phyloP scores from a whole-genome alignment of 176 grass and related monocot species.

The Zoysia japonica region DNA sequence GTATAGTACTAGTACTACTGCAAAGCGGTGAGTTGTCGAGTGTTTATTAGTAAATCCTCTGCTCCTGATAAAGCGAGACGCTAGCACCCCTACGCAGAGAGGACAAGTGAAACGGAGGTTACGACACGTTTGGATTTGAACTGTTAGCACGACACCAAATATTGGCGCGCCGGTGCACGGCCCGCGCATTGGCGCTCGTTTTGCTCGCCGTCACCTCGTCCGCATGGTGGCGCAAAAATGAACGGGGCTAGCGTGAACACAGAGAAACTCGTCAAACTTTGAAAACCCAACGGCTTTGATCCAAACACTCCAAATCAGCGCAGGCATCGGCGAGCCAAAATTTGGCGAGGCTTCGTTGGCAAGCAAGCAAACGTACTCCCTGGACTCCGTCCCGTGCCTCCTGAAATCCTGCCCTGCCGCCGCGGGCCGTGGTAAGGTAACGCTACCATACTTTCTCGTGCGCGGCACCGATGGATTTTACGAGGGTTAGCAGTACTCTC shows the following conservation, averaged over 20 bases:
- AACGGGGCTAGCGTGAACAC: too few relatives aligned
- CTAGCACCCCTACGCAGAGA: neutral
- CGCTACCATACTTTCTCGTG: neutral
- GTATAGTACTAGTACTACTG: neutral
- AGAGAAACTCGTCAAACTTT: too few relatives aligned
- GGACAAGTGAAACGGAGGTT: slow-evolving; percentile 3
- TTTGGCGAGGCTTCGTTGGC: too few relatives aligned
- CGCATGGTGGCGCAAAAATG: too few relatives aligned
- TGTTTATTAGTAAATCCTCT: neutral
- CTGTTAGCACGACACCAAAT: too few relatives aligned
- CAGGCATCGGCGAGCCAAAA: too few relatives aligned
- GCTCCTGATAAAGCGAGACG: neutral
- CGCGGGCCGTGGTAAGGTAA: neutral
- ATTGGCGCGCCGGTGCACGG: too few relatives aligned
- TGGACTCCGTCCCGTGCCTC: neutral
- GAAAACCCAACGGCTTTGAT: too few relatives aligned
- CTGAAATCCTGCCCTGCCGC: neutral
- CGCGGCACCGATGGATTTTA: neutral
- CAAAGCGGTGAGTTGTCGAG: neutral
- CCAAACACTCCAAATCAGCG: too few relatives aligned
- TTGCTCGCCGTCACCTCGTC: neutral
- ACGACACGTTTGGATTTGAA: too few relatives aligned
- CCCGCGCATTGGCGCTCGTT: neutral
- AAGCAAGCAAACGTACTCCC: too few relatives aligned
- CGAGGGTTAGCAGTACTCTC: neutral